A percentile compares a stretch with the other conserved stretches of the same genome.
These are phyloP conservation scores for Lipomyces yamanashiensis DNA, from an alignment of 805 yeast species.

Conservation along the genomic window DNA sequence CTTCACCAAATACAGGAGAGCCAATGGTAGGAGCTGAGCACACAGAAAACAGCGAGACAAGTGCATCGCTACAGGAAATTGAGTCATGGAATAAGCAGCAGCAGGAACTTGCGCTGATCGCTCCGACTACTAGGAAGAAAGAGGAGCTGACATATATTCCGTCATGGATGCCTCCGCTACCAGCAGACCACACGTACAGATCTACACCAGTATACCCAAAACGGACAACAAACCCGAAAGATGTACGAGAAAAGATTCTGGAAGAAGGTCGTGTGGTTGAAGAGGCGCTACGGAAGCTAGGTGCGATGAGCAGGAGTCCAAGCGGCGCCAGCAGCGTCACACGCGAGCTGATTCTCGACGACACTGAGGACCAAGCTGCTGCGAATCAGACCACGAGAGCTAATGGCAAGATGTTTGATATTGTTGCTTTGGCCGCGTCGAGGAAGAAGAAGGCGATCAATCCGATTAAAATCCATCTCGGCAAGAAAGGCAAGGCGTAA, in stretches of 20 bases:
- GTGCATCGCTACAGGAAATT: constrained; percentile 9
- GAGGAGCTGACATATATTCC: constrained; percentile 58
- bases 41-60: background rate
- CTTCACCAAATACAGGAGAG: constrained; percentile 1
- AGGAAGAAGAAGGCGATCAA: constrained; percentile 22
- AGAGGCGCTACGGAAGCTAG: constrained; percentile 67
- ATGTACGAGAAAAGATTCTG: constrained; percentile 71
- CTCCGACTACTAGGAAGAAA: constrained; percentile 39
- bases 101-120: constrained; percentile 14
- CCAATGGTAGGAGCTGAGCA: background rate
- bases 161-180: constrained; percentile 80
- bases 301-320: constrained; percentile 39
- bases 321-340: background rate
- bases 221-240: constrained; percentile 68
- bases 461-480: constrained; percentile 27
- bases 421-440: constrained; percentile 21
- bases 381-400: background rate
- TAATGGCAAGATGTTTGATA: constrained; percentile 22
- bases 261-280: constrained; percentile 84
- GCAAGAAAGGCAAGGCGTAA: constrained; percentile 23
- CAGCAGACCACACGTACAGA: constrained; percentile 91
- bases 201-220: constrained; percentile 71
- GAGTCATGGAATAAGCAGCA: constrained; percentile 18
- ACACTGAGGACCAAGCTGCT: constrained; percentile 7
- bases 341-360: constrained; percentile 1